phyloP scores from a whole-genome alignment of 129 eudicot species.

The Kitagawia praeruptora region DNA sequence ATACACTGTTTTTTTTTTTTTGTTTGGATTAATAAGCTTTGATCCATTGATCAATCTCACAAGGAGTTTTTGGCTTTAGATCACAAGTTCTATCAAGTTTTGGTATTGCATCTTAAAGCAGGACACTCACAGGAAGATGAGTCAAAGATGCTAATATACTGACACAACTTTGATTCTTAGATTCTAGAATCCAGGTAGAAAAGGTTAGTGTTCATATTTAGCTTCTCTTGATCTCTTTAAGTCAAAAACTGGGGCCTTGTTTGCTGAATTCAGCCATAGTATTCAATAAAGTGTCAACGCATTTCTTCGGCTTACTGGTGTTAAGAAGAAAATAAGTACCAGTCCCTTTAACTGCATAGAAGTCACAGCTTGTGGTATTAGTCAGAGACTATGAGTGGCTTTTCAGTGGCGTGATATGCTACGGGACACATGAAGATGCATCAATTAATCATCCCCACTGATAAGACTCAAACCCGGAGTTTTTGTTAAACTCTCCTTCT shows the following conservation, averaged over 20 bases:
- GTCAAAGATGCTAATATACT: background rate
- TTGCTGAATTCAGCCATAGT: background rate
- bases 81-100: background rate
- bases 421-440: background rate
- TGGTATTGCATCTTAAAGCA: background rate
- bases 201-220: background rate
- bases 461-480: conserved; percentile 65
- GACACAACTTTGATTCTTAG: background rate
- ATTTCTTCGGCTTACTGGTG: background rate
- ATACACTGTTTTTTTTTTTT: background rate
- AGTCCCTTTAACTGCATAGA: background rate
- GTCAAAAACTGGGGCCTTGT: background rate
- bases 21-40: background rate
- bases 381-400: background rate
- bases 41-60: background rate
- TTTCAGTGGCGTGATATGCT: background rate
- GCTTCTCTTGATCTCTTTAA: background rate
- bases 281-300: background rate
- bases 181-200: background rate
- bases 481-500: conserved; percentile 51
- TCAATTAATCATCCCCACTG: background rate
- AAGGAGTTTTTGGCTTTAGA: too few species aligned
- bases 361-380: background rate
- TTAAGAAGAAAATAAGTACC: background rate
- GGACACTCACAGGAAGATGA: background rate